phyloP scores from a whole-genome alignment of 2,329 filamentous ascomycete genomes.

The Trichoderma sp. region DNA sequence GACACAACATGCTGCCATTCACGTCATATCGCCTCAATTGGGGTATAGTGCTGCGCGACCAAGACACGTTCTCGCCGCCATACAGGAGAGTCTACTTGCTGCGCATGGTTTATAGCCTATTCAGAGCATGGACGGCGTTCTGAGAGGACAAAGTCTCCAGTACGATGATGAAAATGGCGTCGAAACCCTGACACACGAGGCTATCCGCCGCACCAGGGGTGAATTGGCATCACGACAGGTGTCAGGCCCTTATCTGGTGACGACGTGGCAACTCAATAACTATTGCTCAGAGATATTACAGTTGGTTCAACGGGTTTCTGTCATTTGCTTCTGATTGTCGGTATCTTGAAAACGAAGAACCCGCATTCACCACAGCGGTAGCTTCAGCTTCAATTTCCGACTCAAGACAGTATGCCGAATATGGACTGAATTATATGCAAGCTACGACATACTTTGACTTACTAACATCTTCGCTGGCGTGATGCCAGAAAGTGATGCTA shows the following conservation, averaged over 20 bases:
- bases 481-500: too few relatives aligned
- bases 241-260: slow-evolving; percentile 1
- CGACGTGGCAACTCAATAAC: slow-evolving; percentile 4
- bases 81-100: background rate
- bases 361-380: background rate
- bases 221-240: background rate
- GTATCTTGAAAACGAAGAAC: background rate
- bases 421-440: background rate
- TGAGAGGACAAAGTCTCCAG: background rate
- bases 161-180: slow-evolving; percentile 9
- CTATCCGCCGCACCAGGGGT: background rate
- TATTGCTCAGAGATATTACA: background rate
- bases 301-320: background rate
- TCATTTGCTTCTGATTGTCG: background rate
- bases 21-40: slow-evolving; percentile 14
- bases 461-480: background rate
- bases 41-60: slow-evolving; percentile 21
- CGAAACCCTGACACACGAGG: background rate
- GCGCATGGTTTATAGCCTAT: background rate
- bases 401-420: background rate
- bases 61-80: background rate
- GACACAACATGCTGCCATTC: slow-evolving; percentile 3
- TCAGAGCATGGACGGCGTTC: background rate
- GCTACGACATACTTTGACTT: background rate
- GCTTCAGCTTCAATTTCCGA: background rate